A percentile compares a stretch with the other conserved stretches of the same genome.
Conservation (phyloP, 306 rosid genomes). For the Sophora flavescens region DNA sequence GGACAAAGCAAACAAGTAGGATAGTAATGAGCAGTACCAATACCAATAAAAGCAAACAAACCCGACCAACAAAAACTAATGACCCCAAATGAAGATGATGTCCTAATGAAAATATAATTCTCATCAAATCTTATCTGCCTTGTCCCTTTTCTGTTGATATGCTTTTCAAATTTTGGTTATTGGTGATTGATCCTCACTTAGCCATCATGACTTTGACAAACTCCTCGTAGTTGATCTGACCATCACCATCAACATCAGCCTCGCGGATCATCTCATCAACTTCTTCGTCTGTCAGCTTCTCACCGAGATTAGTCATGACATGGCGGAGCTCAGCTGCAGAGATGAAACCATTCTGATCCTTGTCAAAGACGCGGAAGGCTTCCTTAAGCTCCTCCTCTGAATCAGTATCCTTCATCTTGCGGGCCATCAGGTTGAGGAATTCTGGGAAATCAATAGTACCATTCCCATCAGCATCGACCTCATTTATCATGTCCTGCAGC, state of each 20-base stretch:
- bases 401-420: slow-evolving; percentile 87
- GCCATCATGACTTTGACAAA: slow-evolving; percentile 92
- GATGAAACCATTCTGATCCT: slow-evolving; percentile 91
- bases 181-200: slow-evolving; percentile 64
- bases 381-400: slow-evolving; percentile 89
- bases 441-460: slow-evolving; percentile 89
- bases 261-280: slow-evolving; percentile 90
- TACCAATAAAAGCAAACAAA: slow-evolving; percentile 66
- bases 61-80: slow-evolving; percentile 67
- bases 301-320: slow-evolving; percentile 86
- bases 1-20: slow-evolving; percentile 65
- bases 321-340: slow-evolving; percentile 93
- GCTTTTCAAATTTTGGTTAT: slow-evolving; percentile 55
- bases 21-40: slow-evolving; percentile 62
- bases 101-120: slow-evolving; percentile 65
- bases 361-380: slow-evolving; percentile 86
- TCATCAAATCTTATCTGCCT: slow-evolving; percentile 65
- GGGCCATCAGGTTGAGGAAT: slow-evolving; percentile 84
- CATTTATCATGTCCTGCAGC: slow-evolving; percentile 86
- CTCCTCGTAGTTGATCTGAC: slow-evolving; percentile 85
- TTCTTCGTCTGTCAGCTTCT: slow-evolving; percentile 87
- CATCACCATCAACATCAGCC: slow-evolving; percentile 87
- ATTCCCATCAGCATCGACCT: slow-evolving; percentile 86
- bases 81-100: slow-evolving; percentile 64
- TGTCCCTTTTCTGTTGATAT: slow-evolving; percentile 58